phyloP scores from a whole-genome alignment of 2,329 filamentous ascomycete species.

The Amauroascus verrucosus region DNA sequence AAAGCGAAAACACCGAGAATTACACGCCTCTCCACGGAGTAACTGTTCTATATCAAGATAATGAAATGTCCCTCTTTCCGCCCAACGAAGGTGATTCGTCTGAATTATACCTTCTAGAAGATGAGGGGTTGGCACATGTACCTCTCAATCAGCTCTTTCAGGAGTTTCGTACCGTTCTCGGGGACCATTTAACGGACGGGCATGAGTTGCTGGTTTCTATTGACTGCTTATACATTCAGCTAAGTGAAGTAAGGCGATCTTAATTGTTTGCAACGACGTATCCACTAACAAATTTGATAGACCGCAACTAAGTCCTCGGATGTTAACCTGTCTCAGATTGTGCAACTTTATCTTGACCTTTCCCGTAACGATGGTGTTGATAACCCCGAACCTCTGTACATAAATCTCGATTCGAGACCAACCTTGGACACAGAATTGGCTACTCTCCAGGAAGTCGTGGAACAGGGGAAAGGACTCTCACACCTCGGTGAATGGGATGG shows the following conservation, averaged over 20 bases:
- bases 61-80: slow-evolving; percentile 50
- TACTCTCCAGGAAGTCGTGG: slow-evolving; percentile 43
- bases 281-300: slow-evolving; percentile 31
- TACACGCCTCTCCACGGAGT: slow-evolving; percentile 35
- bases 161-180: slow-evolving; percentile 46
- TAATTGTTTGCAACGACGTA: neutral
- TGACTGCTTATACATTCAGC: slow-evolving; percentile 45
- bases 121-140: slow-evolving; percentile 45
- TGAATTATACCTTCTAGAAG: slow-evolving; percentile 47
- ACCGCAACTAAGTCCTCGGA: slow-evolving; percentile 41
- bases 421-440: slow-evolving; percentile 45
- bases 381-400: slow-evolving; percentile 47
- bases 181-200: slow-evolving; percentile 45
- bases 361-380: slow-evolving; percentile 49
- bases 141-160: slow-evolving; percentile 47
- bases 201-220: slow-evolving; percentile 49
- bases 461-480: slow-evolving; percentile 49
- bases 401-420: slow-evolving; percentile 46
- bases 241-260: slow-evolving; percentile 46
- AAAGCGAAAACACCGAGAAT: slow-evolving; percentile 15
- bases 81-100: slow-evolving; percentile 44
- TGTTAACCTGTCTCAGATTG: slow-evolving; percentile 46
- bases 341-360: slow-evolving; percentile 50
- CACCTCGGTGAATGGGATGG: slow-evolving; percentile 22
- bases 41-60: slow-evolving; percentile 46